Percentiles rank a stretch among this genome's conserved stretches.
These are phyloP conservation scores for Hyphopichia khmerensis DNA, from an alignment of 1,139 yeast species.

Conservation along the genomic window DNA sequence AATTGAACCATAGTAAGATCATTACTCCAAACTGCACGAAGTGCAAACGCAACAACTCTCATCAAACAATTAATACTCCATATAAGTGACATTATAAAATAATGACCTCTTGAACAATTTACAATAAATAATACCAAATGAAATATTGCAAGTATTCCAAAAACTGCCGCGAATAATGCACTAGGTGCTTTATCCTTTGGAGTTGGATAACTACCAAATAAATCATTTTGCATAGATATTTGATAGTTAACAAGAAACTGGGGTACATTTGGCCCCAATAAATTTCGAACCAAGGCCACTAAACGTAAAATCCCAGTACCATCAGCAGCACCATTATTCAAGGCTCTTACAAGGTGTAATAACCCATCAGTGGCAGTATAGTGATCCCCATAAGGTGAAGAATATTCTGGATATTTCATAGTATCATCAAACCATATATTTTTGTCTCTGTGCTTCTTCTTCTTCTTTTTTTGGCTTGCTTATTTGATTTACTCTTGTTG, in stretches of 20 bases:
- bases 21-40: slow-evolving; percentile 59
- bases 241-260: slow-evolving; percentile 32
- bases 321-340: slow-evolving; percentile 16
- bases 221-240: slow-evolving; percentile 43
- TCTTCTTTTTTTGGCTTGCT: too few relatives aligned
- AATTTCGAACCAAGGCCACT: slow-evolving; percentile 16
- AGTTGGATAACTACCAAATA: slow-evolving; percentile 68
- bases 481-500: too few relatives aligned
- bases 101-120: slow-evolving; percentile 61
- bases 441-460: too few relatives aligned
- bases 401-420: too few relatives aligned
- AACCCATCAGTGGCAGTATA: slow-evolving; percentile 22
- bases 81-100: slow-evolving; percentile 58
- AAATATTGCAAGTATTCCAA: slow-evolving; percentile 45
- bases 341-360: slow-evolving; percentile 12
- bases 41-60: slow-evolving; percentile 59
- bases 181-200: slow-evolving; percentile 60
- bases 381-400: too few relatives aligned
- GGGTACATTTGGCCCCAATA: slow-evolving; percentile 36
- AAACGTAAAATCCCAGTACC: slow-evolving; percentile 24
- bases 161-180: slow-evolving; percentile 56
- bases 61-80: slow-evolving; percentile 53
- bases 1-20: slow-evolving; percentile 42
- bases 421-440: too few relatives aligned
- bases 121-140: slow-evolving; percentile 51